These are phyloP conservation scores for Logfia minima DNA, from an alignment of 129 eudicot genomes.

Conservation along the genomic window DNA sequence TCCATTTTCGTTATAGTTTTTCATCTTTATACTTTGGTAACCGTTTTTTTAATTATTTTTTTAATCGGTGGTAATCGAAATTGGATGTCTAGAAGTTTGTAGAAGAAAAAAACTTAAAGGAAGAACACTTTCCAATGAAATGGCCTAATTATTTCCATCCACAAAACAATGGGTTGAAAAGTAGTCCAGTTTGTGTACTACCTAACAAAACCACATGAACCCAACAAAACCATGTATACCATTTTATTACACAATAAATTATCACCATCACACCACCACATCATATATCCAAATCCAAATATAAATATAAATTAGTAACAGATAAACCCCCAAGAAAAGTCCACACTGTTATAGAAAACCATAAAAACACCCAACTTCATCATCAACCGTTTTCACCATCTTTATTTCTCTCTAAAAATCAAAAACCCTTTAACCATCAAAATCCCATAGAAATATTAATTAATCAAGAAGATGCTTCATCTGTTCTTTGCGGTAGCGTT, in stretches of 20 bases:
- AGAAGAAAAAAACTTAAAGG: too few relatives aligned
- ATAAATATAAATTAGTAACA: too few relatives aligned
- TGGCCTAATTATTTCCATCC: neutral
- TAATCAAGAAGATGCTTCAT: constrained; percentile 45
- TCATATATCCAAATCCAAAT: neutral
- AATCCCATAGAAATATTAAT: too few relatives aligned
- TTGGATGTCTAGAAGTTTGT: too few relatives aligned
- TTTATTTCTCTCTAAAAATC: neutral
- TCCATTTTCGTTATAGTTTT: too few relatives aligned
- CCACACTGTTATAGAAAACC: neutral
- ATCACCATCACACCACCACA: neutral
- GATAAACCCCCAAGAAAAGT: neutral
- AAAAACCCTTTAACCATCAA: too few relatives aligned
- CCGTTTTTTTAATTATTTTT: too few relatives aligned
- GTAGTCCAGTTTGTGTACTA: neutral
- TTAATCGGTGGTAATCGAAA: too few relatives aligned
- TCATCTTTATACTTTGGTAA: too few relatives aligned
- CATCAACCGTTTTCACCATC: neutral
- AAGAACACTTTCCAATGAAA: neutral
- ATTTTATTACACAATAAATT: too few relatives aligned
- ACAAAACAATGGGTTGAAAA: constrained; percentile 8
- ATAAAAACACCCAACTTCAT: neutral
- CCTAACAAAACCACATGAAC: neutral
- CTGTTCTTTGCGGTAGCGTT: constrained; percentile 83
- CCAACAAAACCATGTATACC: neutral